Conservation (phyloP, 2,329 filamentous ascomycete genomes). For the Tolypocladium sp. region DNA sequence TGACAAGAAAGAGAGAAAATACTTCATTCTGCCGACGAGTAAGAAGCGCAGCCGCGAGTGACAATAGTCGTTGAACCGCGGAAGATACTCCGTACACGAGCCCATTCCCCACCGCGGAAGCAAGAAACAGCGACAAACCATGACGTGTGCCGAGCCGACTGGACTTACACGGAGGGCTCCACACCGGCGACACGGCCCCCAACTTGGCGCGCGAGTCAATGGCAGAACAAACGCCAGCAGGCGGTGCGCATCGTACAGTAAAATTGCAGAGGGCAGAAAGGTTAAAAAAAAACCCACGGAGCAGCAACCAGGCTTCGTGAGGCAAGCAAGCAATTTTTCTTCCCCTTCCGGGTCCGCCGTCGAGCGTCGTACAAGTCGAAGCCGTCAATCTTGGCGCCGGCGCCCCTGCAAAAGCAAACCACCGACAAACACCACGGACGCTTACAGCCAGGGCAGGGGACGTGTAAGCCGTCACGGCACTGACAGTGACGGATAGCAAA, state of each 20-base stretch:
- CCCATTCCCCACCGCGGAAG: neutral
- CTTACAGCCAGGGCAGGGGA: neutral
- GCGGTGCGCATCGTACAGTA: neutral
- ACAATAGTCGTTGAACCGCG: too few species aligned
- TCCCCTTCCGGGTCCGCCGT: neutral
- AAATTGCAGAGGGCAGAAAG: neutral
- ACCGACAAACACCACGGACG: neutral
- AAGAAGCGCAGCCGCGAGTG: neutral
- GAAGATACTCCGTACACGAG: neutral
- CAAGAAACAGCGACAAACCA: neutral
- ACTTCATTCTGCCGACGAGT: neutral
- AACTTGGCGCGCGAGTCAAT: neutral
- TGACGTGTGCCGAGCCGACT: neutral
- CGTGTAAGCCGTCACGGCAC: neutral
- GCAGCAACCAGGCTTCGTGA: neutral
- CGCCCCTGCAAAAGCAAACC: neutral
- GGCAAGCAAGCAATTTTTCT: neutral
- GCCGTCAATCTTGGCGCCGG: neutral
- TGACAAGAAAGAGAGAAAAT: too few species aligned
- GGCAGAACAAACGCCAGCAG: neutral
- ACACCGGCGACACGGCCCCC: neutral
- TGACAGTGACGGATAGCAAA: neutral
- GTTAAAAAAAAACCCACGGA: neutral
- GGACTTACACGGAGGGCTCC: neutral
- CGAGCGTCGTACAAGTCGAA: neutral